Percentiles rank a stretch among this genome's conserved stretches.
These are phyloP conservation scores for Trichoderma asperellum DNA, from an alignment of 2,329 filamentous ascomycete genomes.

Conservation along the genomic window DNA sequence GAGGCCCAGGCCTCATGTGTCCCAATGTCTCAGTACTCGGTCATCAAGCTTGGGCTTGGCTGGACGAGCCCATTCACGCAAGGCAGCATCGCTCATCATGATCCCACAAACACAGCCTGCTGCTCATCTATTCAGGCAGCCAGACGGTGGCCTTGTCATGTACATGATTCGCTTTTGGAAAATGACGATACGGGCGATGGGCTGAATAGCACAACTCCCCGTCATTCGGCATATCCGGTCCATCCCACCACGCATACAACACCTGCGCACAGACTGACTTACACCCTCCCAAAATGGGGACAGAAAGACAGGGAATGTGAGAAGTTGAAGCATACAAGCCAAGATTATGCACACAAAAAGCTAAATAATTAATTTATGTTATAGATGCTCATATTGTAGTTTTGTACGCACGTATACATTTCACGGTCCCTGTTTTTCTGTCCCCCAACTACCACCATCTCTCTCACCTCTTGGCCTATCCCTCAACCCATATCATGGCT, in stretches of 20 bases:
- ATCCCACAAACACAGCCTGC: background rate
- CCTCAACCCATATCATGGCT: background rate
- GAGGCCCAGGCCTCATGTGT: background rate
- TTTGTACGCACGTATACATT: background rate
- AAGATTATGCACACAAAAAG: background rate
- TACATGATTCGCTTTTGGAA: background rate
- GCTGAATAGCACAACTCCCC: background rate
- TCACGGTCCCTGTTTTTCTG: background rate
- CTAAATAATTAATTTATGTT: too few relatives aligned
- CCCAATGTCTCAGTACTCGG: slow-evolving; percentile 18
- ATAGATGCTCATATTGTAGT: background rate
- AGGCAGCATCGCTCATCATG: slow-evolving; percentile 9
- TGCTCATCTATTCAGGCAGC: background rate
- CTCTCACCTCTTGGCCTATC: too few relatives aligned
- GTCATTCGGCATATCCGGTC: slow-evolving; percentile 1
- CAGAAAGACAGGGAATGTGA: background rate
- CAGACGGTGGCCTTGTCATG: background rate
- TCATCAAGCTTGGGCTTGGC: background rate
- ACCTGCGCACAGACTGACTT: background rate
- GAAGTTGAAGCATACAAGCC: background rate
- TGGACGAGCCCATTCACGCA: background rate
- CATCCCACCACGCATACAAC: background rate
- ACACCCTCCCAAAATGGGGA: background rate
- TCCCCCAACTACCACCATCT: background rate
- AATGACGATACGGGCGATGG: background rate